Conservation (phyloP, 805 yeast genomes). For the Debaryomyces tyrocola region DNA sequence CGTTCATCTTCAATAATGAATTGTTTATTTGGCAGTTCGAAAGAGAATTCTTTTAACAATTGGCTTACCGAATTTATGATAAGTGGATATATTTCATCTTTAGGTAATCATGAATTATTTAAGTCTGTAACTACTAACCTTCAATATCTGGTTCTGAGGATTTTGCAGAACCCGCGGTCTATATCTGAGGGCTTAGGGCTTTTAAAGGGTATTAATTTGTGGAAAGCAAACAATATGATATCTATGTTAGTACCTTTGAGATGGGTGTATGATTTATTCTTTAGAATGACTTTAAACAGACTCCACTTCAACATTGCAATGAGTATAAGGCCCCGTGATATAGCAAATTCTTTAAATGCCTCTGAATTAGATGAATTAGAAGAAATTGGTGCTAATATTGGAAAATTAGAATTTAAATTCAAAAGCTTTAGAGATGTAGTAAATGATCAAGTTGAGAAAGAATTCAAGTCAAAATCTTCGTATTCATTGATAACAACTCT, state of each 20-base stretch:
- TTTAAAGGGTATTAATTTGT: conserved; percentile 25
- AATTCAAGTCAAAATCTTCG: background rate
- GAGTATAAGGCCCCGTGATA: conserved; percentile 29
- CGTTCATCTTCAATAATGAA: conserved; percentile 29
- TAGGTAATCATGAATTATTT: conserved; percentile 35
- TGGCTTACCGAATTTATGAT: conserved; percentile 36
- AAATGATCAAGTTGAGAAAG: conserved; percentile 1
- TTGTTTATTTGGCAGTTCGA: conserved; percentile 21
- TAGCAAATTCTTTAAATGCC: conserved; percentile 28
- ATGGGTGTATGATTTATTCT: conserved; percentile 36
- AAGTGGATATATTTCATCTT: conserved; percentile 35
- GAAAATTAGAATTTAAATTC: conserved; percentile 8
- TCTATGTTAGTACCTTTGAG: conserved; percentile 35
- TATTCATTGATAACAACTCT: conserved; percentile 1
- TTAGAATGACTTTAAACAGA: conserved; percentile 32
- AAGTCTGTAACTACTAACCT: conserved; percentile 15
- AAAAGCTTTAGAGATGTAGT: conserved; percentile 3
- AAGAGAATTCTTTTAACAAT: conserved; percentile 12
- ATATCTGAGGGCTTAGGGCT: conserved; percentile 6
- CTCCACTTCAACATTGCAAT: conserved; percentile 29
- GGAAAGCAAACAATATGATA: conserved; percentile 31
- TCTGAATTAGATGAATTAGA: conserved; percentile 24
- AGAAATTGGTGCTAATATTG: conserved; percentile 12
- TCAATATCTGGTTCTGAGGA: background rate
- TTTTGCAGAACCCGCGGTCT: conserved; percentile 2